Base-by-base conservation (phyloP, 805 yeast genomes). In the Candida pseudofarinosa region DNA sequence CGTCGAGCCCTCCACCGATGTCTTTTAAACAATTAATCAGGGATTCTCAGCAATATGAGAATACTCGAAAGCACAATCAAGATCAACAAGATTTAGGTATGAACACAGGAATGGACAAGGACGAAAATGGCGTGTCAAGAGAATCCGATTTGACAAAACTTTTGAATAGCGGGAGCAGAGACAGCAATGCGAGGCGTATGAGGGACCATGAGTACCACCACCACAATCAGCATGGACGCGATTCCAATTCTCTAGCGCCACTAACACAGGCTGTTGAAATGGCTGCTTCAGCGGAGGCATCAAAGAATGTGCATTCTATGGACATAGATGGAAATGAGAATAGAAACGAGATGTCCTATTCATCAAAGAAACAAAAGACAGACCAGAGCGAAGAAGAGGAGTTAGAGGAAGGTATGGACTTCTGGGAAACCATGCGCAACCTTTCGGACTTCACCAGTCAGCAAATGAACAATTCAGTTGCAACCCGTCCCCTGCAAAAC, bases 401-500 rank as follows among this genome's bases (percentile, higher is more conserved):
- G 31, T 82, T 76, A 10, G 87, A 80, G 33, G 88, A 80, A 45
- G 88, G 78, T 17, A 51, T 77, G 28, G 88, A 82, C 56, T 83
- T 82, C 55, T 83, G 87, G 85, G 89, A 83, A 48, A 77, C 80
- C 2, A 71, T 83, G 75, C 69, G 83, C 38, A 71, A 80, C 14
- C 55, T 82, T 17, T 77, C 82, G 52, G 49, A 60, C 41, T 35
- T 52, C 37, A 40, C 51, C 31, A 28, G 33, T 12, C 40, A 45
- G 28, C 58, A 32, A 37, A 30, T 23, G 50, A 37, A 33, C 38
- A 30, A 35, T 37, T 23, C 35, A 44, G 39, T 23, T 19, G 18
- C 39, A 13, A 15, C 2, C 23, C 13, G 32, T 39, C 20, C 42
- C 20, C 41, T 20, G 8, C 46, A 39, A n/a, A 31, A 17, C 35